These are phyloP conservation scores for Linum usitatissimum DNA, from an alignment of 345 rosid genomes.

Conservation along the genomic window DNA sequence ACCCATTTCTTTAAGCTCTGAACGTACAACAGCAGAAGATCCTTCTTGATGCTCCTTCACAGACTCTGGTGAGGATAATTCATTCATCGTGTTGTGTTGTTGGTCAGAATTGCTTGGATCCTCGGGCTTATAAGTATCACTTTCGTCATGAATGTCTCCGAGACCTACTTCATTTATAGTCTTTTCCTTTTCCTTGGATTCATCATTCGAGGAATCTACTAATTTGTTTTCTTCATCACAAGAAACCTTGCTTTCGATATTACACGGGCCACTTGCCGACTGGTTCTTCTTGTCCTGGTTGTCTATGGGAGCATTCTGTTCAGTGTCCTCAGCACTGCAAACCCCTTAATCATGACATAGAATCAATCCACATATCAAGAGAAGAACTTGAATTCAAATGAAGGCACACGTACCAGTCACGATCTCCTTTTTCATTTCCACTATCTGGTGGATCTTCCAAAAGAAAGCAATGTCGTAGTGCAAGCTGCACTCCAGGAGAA, in stretches of 20 bases:
- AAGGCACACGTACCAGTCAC: constrained; percentile 41
- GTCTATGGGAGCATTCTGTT: constrained; percentile 29
- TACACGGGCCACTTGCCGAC: constrained; percentile 23
- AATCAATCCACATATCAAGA: constrained; percentile 14
- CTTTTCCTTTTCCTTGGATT: constrained; percentile 15
- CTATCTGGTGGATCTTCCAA: constrained; percentile 83
- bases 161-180: constrained; percentile 15
- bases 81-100: constrained; percentile 12
- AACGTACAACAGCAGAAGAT: constrained; percentile 8
- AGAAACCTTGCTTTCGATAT: constrained; percentile 24
- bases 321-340: constrained; percentile 39
- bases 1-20: constrained; percentile 5
- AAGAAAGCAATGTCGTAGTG: constrained; percentile 72
- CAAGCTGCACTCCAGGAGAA: constrained; percentile 60
- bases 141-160: constrained; percentile 19
- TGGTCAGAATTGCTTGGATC: constrained; percentile 25
- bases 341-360: constrained; percentile 23
- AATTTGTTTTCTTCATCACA: constrained; percentile 35
- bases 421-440: constrained; percentile 34
- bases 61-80: constrained; percentile 22
- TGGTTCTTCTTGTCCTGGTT: constrained; percentile 26
- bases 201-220: constrained; percentile 23
- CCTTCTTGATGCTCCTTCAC: constrained; percentile 23
- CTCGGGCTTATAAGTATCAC: constrained; percentile 24
- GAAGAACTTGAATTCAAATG: neutral